These are phyloP conservation scores for Globisporangium acanthophoron DNA, from an alignment of 352 stramenopile genomes.

Conservation along the genomic window DNA sequence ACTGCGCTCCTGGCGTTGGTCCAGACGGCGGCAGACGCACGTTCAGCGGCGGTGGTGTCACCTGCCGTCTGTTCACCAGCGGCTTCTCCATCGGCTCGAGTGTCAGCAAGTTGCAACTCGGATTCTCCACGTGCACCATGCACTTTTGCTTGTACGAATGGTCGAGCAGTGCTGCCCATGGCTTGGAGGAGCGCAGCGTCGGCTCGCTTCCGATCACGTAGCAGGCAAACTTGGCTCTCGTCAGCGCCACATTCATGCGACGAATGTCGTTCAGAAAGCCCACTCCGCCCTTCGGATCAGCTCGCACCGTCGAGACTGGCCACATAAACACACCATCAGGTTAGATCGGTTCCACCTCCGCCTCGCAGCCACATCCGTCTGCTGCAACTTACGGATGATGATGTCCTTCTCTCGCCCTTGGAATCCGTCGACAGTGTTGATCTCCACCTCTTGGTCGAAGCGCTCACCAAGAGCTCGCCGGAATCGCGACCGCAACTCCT, in stretches of 20 bases:
- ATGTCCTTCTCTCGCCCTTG: conserved; percentile 91
- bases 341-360: background rate
- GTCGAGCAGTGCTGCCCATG: conserved; percentile 74
- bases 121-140: conserved; percentile 82
- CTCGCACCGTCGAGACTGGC: conserved; percentile 83
- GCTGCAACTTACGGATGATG: conserved; percentile 72
- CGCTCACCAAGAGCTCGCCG: conserved; percentile 47
- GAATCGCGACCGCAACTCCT: conserved; percentile 70
- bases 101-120: conserved; percentile 67
- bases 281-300: conserved; percentile 72
- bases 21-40: conserved; percentile 4
- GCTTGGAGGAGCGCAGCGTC: conserved; percentile 79
- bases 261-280: conserved; percentile 88
- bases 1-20: background rate
- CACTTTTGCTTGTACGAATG: conserved; percentile 56
- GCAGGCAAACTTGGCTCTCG: conserved; percentile 83
- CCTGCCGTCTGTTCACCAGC: conserved; percentile 10
- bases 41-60: conserved; percentile 5
- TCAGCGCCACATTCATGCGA: conserved; percentile 88
- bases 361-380: background rate
- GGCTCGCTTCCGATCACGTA: conserved; percentile 85
- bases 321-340: background rate
- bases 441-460: conserved; percentile 82
- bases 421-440: conserved; percentile 92
- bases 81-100: conserved; percentile 55